Percentiles rank a stretch among this genome's conserved stretches.
Evolutionary conservation across 176 grass and related monocot genomes (phyloP).

Genomic region (Zea luxurians): DNA sequence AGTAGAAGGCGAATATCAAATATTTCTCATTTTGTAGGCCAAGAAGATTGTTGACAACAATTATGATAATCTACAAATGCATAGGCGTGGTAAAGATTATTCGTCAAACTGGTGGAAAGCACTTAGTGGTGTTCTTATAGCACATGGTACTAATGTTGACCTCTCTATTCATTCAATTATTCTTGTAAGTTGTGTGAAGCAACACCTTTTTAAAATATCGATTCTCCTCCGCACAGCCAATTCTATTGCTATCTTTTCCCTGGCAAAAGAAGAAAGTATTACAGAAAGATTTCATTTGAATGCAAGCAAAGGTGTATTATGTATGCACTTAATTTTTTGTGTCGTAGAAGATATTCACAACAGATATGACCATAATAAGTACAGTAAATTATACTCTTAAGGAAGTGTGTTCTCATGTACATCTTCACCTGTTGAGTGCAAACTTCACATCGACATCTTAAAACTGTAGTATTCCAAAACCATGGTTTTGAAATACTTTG

Average conservation of each 20-base stretch:
- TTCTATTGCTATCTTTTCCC: conserved; percentile 5
- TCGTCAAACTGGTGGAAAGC: conserved; percentile 93
- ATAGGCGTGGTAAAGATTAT: conserved; percentile 83
- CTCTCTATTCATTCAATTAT: conserved; percentile 9
- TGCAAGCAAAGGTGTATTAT: neutral
- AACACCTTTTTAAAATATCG: neutral
- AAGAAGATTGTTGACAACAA: conserved; percentile 78
- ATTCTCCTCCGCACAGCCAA: neutral
- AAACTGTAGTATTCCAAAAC: too few relatives aligned
- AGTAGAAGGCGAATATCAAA: conserved; percentile 13
- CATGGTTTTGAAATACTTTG: too few relatives aligned
- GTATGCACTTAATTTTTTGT: neutral
- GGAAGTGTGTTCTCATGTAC: neutral
- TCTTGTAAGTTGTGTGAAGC: conserved; percentile 8
- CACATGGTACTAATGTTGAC: conserved; percentile 54
- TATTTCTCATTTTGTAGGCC: conserved; percentile 50
- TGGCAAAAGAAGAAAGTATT: neutral
- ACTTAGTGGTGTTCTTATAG: conserved; percentile 72
- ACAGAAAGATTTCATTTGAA: conserved; percentile 10
- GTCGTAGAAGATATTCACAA: neutral
- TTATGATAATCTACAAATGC: conserved; percentile 79
- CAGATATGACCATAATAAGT: neutral
- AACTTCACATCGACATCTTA: neutral
- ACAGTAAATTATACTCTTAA: neutral
- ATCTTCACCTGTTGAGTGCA: neutral